Evolutionary conservation across 129 eudicot species (phyloP).

Genomic region (Gnaphalium uliginosum): DNA sequence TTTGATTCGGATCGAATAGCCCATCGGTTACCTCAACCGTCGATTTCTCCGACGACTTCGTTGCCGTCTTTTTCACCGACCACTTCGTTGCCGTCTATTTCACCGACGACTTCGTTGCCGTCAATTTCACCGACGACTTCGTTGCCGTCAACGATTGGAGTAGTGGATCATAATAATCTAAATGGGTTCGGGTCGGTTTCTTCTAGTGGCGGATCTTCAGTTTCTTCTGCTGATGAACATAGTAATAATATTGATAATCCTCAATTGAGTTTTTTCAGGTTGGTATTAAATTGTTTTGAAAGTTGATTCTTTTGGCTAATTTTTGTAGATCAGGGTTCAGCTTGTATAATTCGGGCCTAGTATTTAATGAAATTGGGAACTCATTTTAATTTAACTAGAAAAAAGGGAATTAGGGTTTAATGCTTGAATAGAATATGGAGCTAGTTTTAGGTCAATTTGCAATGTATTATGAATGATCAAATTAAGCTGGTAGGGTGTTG

Average conservation of each 20-base stretch:
- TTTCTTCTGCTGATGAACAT: conserved; percentile 61
- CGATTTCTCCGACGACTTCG: conserved; percentile 14
- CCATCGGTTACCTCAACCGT: conserved; percentile 60
- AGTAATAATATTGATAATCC: conserved; percentile 47
- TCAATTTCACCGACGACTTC: conserved; percentile 11
- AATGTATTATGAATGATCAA: neutral
- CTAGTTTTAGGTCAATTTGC: neutral
- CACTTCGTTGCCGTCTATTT: conserved; percentile 37
- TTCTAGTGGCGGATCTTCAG: conserved; percentile 82
- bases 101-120: conserved; percentile 17
- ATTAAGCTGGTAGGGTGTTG: neutral
- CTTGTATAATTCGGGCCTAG: neutral
- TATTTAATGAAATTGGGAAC: neutral
- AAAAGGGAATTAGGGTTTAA: neutral
- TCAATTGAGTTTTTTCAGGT: conserved; percentile 63
- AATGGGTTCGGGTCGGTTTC: conserved; percentile 56
- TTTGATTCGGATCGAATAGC: conserved; percentile 44
- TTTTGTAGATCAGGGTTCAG: conserved; percentile 2
- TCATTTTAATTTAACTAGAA: neutral
- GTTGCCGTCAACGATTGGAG: conserved; percentile 22
- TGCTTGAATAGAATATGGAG: neutral
- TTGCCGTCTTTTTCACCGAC: conserved; percentile 4
- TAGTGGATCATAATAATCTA: conserved; percentile 23
- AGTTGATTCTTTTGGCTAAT: neutral
- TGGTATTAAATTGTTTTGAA: neutral